Conservation (phyloP, 129 eudicot species). For the Saposhnikovia divaricata region DNA sequence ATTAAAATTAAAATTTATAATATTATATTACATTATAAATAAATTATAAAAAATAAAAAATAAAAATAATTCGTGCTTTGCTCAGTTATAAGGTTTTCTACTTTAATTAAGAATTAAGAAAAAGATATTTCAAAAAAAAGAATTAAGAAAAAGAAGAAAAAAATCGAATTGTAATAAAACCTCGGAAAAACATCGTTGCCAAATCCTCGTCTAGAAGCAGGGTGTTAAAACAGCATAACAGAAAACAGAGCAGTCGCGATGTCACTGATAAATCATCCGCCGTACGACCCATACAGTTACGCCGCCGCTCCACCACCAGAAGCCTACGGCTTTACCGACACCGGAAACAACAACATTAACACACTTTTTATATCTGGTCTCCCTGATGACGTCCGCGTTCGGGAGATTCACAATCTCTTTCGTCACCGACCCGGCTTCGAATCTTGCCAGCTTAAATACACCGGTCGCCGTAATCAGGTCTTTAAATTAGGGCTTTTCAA, state of each 20-base stretch:
- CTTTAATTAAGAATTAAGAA: too few species aligned
- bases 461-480: conserved; percentile 93
- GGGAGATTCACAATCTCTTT: conserved; percentile 93
- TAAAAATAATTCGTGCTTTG: too few species aligned
- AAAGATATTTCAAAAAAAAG: too few species aligned
- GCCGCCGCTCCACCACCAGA: conserved; percentile 18
- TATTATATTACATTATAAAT: too few species aligned
- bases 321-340: conserved; percentile 28
- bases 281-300: conserved; percentile 50
- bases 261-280: conserved; percentile 34
- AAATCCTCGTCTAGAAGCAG: not conserved
- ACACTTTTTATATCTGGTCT: conserved; percentile 93
- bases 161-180: too few species aligned
- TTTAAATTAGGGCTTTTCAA: not conserved
- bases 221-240: not conserved
- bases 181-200: not conserved
- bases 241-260: conserved; percentile 14
- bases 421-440: conserved; percentile 86
- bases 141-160: too few species aligned
- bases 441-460: conserved; percentile 81
- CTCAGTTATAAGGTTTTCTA: too few species aligned
- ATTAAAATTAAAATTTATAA: too few species aligned
- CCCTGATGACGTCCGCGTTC: conserved; percentile 86
- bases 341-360: conserved; percentile 45
- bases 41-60: too few species aligned